A percentile compares a stretch with the other conserved stretches of the same genome.
phyloP scores from a whole-genome alignment of 768 basidiomycete genomes.

The Crucibulum laeve region DNA sequence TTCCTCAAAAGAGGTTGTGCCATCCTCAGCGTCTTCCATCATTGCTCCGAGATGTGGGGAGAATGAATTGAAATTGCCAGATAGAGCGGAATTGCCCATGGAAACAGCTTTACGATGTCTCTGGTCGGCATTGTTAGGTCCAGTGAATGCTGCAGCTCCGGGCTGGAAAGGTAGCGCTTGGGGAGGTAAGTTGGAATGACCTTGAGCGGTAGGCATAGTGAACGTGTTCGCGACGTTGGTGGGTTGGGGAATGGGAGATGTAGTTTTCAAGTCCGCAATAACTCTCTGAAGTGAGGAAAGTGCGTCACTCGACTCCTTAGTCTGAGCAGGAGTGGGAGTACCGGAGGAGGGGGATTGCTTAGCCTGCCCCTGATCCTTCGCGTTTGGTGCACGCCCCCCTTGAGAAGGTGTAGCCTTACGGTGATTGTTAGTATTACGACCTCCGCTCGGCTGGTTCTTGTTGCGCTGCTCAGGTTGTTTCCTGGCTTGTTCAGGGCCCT shows the following conservation, averaged over 20 bases:
- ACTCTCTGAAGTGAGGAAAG: slow-evolving; percentile 87
- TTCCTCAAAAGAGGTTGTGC: slow-evolving; percentile 52
- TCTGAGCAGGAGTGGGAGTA: slow-evolving; percentile 45
- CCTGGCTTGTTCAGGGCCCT: slow-evolving; percentile 50
- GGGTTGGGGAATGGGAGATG: slow-evolving; percentile 59
- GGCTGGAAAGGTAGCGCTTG: slow-evolving; percentile 78
- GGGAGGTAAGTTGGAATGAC: slow-evolving; percentile 47
- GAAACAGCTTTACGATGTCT: slow-evolving; percentile 84
- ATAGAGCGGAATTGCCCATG: slow-evolving; percentile 53
- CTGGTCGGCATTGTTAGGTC: slow-evolving; percentile 39
- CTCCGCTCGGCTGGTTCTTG: slow-evolving; percentile 45
- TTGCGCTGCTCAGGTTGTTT: slow-evolving; percentile 54
- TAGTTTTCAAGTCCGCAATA: slow-evolving; percentile 89
- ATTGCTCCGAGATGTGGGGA: slow-evolving; percentile 80
- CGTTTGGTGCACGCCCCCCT: slow-evolving; percentile 38
- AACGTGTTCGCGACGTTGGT: slow-evolving; percentile 34
- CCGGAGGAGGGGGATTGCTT: slow-evolving; percentile 42
- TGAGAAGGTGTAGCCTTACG: slow-evolving; percentile 59
- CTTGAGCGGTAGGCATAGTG: slow-evolving; percentile 46
- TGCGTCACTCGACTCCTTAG: slow-evolving; percentile 70
- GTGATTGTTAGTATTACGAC: slow-evolving; percentile 43
- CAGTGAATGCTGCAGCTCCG: slow-evolving; percentile 53
- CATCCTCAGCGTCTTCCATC: slow-evolving; percentile 79
- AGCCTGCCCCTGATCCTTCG: slow-evolving; percentile 35
- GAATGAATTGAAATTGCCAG: slow-evolving; percentile 64